Percentiles rank a stretch among this genome's conserved stretches.
phyloP scores from a whole-genome alignment of 2,329 filamentous ascomycete species.

The Elsinoe ampelina region DNA sequence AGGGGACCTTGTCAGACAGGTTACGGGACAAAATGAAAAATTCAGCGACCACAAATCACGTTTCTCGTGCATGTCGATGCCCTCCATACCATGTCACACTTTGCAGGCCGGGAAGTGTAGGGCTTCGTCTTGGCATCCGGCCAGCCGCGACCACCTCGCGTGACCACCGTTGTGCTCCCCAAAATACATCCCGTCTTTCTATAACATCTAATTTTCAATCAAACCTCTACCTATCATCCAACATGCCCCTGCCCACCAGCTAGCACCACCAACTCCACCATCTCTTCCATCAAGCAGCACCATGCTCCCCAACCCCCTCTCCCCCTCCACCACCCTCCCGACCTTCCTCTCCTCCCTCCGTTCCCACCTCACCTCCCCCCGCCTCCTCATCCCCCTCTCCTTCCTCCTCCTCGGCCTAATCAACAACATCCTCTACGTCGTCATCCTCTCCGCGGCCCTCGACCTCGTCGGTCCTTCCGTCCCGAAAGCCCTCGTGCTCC shows the following conservation, averaged over 20 bases:
- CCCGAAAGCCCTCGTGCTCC: constrained; percentile 85
- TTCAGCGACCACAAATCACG: background rate
- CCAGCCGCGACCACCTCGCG: constrained; percentile 5
- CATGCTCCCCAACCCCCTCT: constrained; percentile 13
- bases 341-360: constrained; percentile 5
- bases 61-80: no score
- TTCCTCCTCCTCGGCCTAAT: constrained; percentile 52
- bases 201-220: background rate
- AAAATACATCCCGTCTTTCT: background rate
- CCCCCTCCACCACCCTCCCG: constrained; percentile 8
- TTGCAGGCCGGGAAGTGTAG: background rate
- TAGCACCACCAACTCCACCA: background rate
- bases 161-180: constrained; percentile 1
- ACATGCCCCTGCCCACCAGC: background rate
- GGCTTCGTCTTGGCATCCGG: constrained; percentile 5
- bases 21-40: constrained; percentile 11
- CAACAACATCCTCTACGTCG: constrained; percentile 96
- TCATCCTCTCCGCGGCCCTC: constrained; percentile 89
- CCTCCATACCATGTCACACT: background rate
- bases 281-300: background rate
- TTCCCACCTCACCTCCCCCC: background rate
- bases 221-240: background rate
- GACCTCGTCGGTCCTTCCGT: constrained; percentile 82
- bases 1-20: background rate
- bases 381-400: background rate